Evolutionary conservation across 83 land plant species (phyloP).

Genomic region (Thuja plicata): DNA sequence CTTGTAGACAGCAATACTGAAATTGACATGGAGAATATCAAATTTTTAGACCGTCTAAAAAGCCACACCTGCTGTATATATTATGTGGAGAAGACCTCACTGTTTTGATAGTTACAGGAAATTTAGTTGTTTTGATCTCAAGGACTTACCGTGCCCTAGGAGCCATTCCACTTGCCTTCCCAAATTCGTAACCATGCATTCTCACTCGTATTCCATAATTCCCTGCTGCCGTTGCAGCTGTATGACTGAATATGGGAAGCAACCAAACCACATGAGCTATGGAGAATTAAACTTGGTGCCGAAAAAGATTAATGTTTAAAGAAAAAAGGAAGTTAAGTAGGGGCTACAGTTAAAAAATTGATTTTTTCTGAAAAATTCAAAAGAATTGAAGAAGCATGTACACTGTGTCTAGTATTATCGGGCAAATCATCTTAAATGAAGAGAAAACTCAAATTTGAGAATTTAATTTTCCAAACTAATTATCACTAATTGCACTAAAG

Average conservation of each 20-base stretch:
- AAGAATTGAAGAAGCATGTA: background rate
- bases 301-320: background rate
- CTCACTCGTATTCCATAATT: constrained; percentile 84
- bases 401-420: background rate
- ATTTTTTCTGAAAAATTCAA: background rate
- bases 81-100: background rate
- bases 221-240: constrained; percentile 94
- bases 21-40: background rate
- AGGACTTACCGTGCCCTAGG: constrained; percentile 62
- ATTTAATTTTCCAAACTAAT: background rate
- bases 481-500: background rate
- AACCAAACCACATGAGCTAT: background rate
- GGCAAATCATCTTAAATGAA: background rate
- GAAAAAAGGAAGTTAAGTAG: background rate
- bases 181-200: constrained; percentile 81
- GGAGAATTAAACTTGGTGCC: background rate
- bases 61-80: background rate
- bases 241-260: constrained; percentile 54
- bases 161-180: constrained; percentile 97
- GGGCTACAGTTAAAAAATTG: background rate
- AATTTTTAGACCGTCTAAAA: background rate
- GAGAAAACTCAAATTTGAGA: background rate
- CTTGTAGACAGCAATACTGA: constrained; percentile 96
- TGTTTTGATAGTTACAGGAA: background rate
- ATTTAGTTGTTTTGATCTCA: background rate